phyloP scores from a whole-genome alignment of 1,284 basidiomycete species.

The Irpex rosettiformis region DNA sequence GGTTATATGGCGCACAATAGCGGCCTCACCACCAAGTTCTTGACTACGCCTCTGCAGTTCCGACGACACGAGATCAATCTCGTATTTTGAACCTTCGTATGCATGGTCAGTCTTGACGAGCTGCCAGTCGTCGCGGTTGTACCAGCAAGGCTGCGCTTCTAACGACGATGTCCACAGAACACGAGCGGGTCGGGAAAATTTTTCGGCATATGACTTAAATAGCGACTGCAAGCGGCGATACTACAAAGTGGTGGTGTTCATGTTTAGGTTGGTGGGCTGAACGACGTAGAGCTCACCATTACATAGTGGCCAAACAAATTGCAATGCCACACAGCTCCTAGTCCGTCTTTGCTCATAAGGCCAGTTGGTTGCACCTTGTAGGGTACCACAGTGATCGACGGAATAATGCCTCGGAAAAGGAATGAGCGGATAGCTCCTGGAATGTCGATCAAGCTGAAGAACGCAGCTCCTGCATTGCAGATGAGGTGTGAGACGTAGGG shows the following conservation, averaged over 20 bases:
- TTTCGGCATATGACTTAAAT: constrained; percentile 36
- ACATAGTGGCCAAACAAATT: constrained; percentile 85
- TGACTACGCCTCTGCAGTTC: constrained; percentile 49
- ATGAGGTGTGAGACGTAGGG: constrained; percentile 81
- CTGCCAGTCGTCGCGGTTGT: constrained; percentile 72
- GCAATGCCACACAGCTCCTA: constrained; percentile 84
- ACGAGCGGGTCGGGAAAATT: constrained; percentile 39
- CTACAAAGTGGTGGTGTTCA: constrained; percentile 35
- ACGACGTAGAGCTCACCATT: constrained; percentile 53
- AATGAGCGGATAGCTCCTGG: constrained; percentile 47
- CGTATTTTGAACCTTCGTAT: constrained; percentile 79
- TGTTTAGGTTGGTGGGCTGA: not conserved
- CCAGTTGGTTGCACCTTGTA: constrained; percentile 65
- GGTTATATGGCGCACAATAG: constrained; percentile 55
- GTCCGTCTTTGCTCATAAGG: constrained; percentile 61
- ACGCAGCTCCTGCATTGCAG: constrained; percentile 78
- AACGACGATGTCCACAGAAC: constrained; percentile 82
- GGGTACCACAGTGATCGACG: constrained; percentile 51
- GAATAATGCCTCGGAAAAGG: constrained; percentile 39
- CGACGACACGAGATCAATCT: constrained; percentile 69
- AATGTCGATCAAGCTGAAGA: constrained; percentile 62
- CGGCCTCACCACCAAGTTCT: constrained; percentile 24
- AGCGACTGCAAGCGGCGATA: constrained; percentile 54
- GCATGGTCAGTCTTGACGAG: constrained; percentile 55
- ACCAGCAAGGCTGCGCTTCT: constrained; percentile 54